Evolutionary conservation across 306 rosid species (phyloP).

Genomic region (Quercus suber): DNA sequence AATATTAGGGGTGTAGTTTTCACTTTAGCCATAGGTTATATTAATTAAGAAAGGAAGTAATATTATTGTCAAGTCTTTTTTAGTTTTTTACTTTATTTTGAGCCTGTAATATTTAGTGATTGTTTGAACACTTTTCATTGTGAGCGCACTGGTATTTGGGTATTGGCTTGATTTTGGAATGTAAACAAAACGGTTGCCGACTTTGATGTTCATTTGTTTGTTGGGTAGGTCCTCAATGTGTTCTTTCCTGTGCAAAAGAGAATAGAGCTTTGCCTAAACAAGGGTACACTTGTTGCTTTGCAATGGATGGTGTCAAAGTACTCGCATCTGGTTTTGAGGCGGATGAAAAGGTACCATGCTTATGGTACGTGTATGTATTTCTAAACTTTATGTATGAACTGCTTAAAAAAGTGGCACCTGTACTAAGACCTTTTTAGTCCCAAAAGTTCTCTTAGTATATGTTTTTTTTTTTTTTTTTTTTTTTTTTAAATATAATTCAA

Average conservation of each 20-base stretch:
- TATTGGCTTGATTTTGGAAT: constrained; percentile 5
- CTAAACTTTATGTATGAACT: not conserved
- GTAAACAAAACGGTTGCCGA: not conserved
- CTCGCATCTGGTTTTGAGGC: constrained; percentile 86
- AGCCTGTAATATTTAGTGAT: not conserved
- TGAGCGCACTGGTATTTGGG: constrained; percentile 9
- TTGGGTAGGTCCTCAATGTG: constrained; percentile 81
- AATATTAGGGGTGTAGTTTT: no score
- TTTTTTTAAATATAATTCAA: not conserved
- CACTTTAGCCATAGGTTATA: not conserved
- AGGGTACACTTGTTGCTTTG: constrained; percentile 86
- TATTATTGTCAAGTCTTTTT: not conserved
- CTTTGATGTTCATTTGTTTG: constrained; percentile 20
- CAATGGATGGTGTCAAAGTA: constrained; percentile 88
- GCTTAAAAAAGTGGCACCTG: not conserved
- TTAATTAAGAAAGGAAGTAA: not conserved
- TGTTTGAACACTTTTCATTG: constrained; percentile 2
- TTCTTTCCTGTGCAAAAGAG: constrained; percentile 73
- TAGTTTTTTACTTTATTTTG: not conserved
- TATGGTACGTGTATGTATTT: constrained; percentile 16
- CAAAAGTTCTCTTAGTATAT: not conserved
- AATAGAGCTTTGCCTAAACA: constrained; percentile 64
- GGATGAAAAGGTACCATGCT: constrained; percentile 67
- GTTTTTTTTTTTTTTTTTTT: no score
- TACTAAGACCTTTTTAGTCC: not conserved